phyloP scores from a whole-genome alignment of 2,329 filamentous ascomycete species.

The Mycogone perniciosa region DNA sequence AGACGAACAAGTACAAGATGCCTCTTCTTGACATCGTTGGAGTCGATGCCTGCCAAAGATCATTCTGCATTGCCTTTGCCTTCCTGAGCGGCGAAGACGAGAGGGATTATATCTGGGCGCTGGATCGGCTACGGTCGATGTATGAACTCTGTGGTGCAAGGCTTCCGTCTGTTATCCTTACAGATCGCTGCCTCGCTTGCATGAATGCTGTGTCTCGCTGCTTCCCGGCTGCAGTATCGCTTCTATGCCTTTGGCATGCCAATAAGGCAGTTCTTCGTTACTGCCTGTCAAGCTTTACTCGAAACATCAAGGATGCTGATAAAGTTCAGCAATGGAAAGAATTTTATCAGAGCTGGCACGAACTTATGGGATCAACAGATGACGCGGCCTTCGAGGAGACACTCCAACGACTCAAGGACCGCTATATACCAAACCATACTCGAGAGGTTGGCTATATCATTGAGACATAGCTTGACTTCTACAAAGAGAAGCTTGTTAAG shows the following conservation, averaged over 20 bases:
- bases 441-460: slow-evolving; percentile 18
- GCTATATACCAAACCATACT: slow-evolving; percentile 13
- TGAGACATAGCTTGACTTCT: slow-evolving; percentile 14
- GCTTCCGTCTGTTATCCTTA: slow-evolving; percentile 14
- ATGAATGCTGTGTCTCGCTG: slow-evolving; percentile 12
- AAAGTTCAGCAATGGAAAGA: slow-evolving; percentile 10
- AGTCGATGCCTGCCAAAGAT: slow-evolving; percentile 16
- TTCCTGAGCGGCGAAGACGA: slow-evolving; percentile 16
- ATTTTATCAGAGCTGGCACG: slow-evolving; percentile 17
- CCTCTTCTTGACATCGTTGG: slow-evolving; percentile 19
- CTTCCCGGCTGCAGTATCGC: slow-evolving; percentile 10
- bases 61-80: slow-evolving; percentile 20
- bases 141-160: slow-evolving; percentile 12
- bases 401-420: slow-evolving; percentile 12
- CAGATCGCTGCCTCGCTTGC: slow-evolving; percentile 16
- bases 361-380: slow-evolving; percentile 13
- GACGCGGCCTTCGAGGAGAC: slow-evolving; percentile 14
- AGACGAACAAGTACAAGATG: slow-evolving; percentile 21
- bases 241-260: slow-evolving; percentile 17
- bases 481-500: slow-evolving; percentile 19
- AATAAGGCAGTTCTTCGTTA: slow-evolving; percentile 16
- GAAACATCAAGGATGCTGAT: neutral
- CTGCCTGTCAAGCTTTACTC: slow-evolving; percentile 9
- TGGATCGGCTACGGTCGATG: slow-evolving; percentile 15
- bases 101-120: slow-evolving; percentile 17